Conservation (phyloP, 768 basidiomycete genomes). For the Leccinum arenicola region DNA sequence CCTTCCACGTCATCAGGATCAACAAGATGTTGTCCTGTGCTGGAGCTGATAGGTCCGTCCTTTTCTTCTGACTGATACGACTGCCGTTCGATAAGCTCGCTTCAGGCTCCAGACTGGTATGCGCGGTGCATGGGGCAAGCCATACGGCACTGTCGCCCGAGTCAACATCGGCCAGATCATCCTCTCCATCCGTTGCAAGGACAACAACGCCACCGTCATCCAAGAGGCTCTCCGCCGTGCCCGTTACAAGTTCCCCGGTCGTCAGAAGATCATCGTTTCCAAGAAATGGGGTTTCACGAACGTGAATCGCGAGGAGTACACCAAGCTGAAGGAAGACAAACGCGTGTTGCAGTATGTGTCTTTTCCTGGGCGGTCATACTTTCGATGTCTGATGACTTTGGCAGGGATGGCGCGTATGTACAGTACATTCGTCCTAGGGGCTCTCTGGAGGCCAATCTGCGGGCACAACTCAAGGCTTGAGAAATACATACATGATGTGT, state of each 20-base stretch:
- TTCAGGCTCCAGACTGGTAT: constrained; percentile 89
- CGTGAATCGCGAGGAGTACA: constrained; percentile 86
- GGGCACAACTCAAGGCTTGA: constrained; percentile 77
- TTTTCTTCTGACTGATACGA: not conserved
- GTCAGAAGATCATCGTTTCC: constrained; percentile 94
- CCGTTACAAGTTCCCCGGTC: constrained; percentile 99
- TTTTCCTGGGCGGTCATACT: not conserved
- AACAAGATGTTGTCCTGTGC: constrained; percentile 99
- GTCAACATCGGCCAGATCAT: constrained; percentile 98
- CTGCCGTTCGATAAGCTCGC: not conserved
- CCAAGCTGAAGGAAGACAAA: constrained; percentile 86
- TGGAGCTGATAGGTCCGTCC: constrained; percentile 84
- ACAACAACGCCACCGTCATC: constrained; percentile 80
- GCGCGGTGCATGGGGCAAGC: constrained; percentile 99
- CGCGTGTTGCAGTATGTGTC: constrained; percentile 77
- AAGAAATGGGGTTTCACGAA: constrained; percentile 99
- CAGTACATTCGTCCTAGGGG: constrained; percentile 92
- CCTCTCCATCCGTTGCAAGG: constrained; percentile 88
- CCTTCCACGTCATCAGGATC: constrained; percentile 98
- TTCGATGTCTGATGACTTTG: not conserved
- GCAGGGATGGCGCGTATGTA: constrained; percentile 86
- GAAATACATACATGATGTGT: constrained; percentile 5
- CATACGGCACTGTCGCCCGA: constrained; percentile 93
- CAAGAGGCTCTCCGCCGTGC: constrained; percentile 97
- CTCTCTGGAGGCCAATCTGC: constrained; percentile 79